phyloP scores from a whole-genome alignment of 1,284 basidiomycete species.

The Calocybe gambosa region DNA sequence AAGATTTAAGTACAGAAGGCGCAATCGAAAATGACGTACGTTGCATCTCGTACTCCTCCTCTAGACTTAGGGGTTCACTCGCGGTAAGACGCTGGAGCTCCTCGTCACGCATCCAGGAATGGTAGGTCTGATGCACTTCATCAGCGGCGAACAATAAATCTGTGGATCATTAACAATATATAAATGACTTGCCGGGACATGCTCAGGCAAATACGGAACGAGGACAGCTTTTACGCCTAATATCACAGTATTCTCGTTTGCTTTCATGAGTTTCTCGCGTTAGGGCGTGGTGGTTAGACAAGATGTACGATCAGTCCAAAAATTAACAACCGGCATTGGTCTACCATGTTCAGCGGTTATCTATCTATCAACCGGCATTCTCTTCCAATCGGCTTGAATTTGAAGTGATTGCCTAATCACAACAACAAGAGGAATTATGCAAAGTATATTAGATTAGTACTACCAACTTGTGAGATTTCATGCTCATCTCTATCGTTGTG shows the following conservation, averaged over 20 bases:
- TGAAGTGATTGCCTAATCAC: too few relatives aligned
- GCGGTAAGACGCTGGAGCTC: constrained; percentile 78
- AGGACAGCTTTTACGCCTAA: constrained; percentile 28
- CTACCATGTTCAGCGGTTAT: too few relatives aligned
- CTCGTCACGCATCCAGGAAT: constrained; percentile 86
- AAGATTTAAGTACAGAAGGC: background rate
- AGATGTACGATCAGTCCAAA: background rate
- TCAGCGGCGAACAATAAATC: constrained; percentile 1
- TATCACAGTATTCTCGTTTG: constrained; percentile 23
- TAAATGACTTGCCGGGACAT: constrained; percentile 29
- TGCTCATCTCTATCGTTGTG: too few relatives aligned
- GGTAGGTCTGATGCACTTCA: constrained; percentile 58
- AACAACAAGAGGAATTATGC: too few relatives aligned
- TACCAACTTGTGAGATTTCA: too few relatives aligned
- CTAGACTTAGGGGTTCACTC: constrained; percentile 77
- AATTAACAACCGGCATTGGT: background rate
- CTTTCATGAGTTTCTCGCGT: constrained; percentile 14
- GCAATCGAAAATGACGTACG: constrained; percentile 36
- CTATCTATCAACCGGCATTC: too few relatives aligned
- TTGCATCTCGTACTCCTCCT: constrained; percentile 93
- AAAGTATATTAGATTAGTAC: too few relatives aligned
- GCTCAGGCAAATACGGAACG: constrained; percentile 30
- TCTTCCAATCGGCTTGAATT: too few relatives aligned
- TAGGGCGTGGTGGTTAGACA: too few relatives aligned
- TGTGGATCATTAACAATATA: background rate